These are phyloP conservation scores for Metarhizium humberi DNA, from an alignment of 2,329 filamentous ascomycete species.

Conservation along the genomic window DNA sequence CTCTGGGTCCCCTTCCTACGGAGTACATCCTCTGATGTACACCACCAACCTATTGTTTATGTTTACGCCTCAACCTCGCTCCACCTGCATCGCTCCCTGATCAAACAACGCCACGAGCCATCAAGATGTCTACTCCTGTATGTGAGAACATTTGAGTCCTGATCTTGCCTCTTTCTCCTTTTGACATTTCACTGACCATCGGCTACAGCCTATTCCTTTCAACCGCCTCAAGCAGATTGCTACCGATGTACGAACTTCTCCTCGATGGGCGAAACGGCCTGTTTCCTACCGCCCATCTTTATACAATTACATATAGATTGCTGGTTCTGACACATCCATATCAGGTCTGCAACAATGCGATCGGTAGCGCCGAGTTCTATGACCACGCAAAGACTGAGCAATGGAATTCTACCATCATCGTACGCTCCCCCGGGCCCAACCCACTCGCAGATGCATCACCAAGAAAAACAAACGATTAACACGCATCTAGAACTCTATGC, in stretches of 20 bases:
- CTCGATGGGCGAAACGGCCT: neutral
- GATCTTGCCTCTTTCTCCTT: neutral
- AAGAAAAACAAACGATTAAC: constrained; percentile 7
- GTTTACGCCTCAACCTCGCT: constrained; percentile 4
- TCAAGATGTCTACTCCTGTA: constrained; percentile 31
- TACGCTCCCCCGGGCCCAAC: constrained; percentile 34
- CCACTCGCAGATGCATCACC: constrained; percentile 1
- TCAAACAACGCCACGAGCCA: constrained; percentile 7
- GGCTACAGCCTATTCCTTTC: constrained; percentile 59
- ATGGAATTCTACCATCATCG: constrained; percentile 93
- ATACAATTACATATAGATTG: neutral
- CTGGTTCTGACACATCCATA: constrained; percentile 1
- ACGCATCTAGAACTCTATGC: constrained; percentile 57
- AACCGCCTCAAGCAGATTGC: constrained; percentile 78
- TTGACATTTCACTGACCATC: neutral
- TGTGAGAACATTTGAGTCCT: neutral
- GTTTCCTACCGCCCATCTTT: neutral
- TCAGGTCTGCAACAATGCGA: constrained; percentile 74
- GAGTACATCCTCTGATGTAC: neutral
- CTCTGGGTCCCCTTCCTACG: neutral
- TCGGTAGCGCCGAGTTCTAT: constrained; percentile 69
- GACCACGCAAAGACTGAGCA: constrained; percentile 74
- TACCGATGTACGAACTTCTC: constrained; percentile 55
- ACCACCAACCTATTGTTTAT: constrained; percentile 1
- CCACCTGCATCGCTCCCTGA: constrained; percentile 9